Conservation (phyloP, 805 yeast species). For the Jamesozyma lodderae region DNA sequence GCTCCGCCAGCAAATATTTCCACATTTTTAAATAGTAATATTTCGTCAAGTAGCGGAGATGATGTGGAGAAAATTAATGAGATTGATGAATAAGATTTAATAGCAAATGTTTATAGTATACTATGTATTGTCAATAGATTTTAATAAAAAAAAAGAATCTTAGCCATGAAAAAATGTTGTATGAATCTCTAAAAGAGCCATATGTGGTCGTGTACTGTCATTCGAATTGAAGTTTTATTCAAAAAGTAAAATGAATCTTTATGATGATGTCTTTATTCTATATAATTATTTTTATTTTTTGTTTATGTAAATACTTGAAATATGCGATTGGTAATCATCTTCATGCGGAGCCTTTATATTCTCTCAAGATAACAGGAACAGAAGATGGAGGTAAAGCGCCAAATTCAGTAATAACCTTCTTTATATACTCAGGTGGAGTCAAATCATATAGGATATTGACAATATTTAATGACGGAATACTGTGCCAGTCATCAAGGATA, state of each 20-base stretch:
- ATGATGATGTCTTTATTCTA: too few species aligned
- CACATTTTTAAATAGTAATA: conserved; percentile 1
- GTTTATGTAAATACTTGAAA: background rate
- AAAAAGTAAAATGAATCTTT: too few species aligned
- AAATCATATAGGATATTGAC: conserved; percentile 86
- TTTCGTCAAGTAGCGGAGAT: conserved; percentile 19
- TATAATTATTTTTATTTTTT: background rate
- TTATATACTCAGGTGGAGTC: conserved; percentile 88
- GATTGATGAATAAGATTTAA: conserved; percentile 20
- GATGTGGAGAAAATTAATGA: conserved; percentile 16
- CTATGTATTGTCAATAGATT: background rate
- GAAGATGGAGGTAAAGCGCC: conserved; percentile 98
- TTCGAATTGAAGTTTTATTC: too few species aligned
- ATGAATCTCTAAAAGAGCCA: too few species aligned
- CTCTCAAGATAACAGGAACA: conserved; percentile 92
- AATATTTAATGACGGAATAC: conserved; percentile 53
- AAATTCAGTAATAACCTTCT: conserved; percentile 90
- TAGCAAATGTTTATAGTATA: too few species aligned
- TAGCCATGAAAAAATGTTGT: too few species aligned
- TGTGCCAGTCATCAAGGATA: conserved; percentile 57
- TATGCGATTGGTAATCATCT: background rate
- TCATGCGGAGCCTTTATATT: conserved; percentile 52
- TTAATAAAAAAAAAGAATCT: too few species aligned
- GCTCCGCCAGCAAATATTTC: conserved; percentile 68
- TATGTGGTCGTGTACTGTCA: too few species aligned